phyloP scores from a whole-genome alignment of 202 grass and related monocot species.

The Musa balbisiana region DNA sequence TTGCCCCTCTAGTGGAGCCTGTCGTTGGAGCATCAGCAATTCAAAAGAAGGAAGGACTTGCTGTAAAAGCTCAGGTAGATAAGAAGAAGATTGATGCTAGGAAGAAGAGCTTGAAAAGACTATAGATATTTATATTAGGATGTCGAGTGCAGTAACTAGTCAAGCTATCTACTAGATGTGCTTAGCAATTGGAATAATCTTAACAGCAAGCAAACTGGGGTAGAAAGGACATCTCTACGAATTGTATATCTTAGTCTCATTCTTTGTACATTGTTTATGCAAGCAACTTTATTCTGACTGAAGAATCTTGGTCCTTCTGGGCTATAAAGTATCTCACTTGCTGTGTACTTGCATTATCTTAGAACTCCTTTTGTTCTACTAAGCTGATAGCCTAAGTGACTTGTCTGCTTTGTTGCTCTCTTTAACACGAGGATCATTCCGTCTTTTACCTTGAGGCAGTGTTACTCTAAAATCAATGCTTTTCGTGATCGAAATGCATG shows the following conservation, averaged over 20 bases:
- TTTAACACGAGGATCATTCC: no score
- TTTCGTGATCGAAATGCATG: no score
- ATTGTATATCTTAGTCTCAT: conserved; percentile 6
- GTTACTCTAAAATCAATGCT: no score
- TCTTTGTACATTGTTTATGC: background rate
- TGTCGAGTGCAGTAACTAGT: background rate
- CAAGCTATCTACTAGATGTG: background rate
- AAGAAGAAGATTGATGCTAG: conserved; percentile 87
- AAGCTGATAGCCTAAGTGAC: no score
- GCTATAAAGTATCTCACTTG: background rate
- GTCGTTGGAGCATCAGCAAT: conserved; percentile 27
- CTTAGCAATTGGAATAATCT: background rate
- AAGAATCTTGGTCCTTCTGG: background rate
- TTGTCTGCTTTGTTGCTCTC: no score
- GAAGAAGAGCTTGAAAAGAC: conserved; percentile 89
- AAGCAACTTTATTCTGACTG: background rate
- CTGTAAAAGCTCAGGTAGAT: conserved; percentile 38
- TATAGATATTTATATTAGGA: conserved; percentile 21
- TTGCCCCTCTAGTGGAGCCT: conserved; percentile 27
- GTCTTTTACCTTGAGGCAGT: no score
- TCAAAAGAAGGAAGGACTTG: conserved; percentile 39
- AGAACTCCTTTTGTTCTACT: background rate
- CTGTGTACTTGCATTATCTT: background rate
- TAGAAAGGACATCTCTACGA: background rate
- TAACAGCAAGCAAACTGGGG: background rate